Percentiles rank a stretch among this genome's conserved stretches.
These are phyloP conservation scores for Chlamydomonas schloesseri DNA, from an alignment of 139 green algal species.

Conservation along the genomic window DNA sequence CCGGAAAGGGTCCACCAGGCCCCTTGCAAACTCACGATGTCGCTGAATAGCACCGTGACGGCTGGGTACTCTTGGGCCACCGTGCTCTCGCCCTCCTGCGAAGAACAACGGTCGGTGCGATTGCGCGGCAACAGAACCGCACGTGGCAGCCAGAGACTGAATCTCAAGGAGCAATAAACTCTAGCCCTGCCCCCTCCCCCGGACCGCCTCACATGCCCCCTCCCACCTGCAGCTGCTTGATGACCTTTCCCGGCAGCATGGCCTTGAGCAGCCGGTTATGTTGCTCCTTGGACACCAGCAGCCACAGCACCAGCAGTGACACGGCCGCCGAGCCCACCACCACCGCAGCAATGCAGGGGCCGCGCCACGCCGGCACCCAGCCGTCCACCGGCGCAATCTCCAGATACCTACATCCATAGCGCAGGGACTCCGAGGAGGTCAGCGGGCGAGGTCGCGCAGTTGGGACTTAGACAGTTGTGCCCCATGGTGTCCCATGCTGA, in stretches of 20 bases:
- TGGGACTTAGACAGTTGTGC: background rate
- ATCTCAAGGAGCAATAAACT: too few relatives aligned
- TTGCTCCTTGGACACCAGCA: constrained; percentile 24
- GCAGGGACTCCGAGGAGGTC: too few relatives aligned
- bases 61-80: background rate
- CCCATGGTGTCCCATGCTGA: background rate
- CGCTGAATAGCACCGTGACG: background rate
- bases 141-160: too few relatives aligned
- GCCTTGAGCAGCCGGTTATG: constrained; percentile 27
- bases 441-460: background rate
- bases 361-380: constrained; percentile 24
- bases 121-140: too few relatives aligned
- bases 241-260: constrained; percentile 39
- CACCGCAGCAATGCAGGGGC: constrained; percentile 29
- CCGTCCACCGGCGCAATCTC: constrained; percentile 3
- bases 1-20: too few relatives aligned
- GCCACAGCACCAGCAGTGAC: constrained; percentile 36
- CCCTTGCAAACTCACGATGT: background rate
- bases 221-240: constrained; percentile 33
- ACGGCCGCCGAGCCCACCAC: constrained; percentile 2
- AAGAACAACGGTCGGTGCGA: too few relatives aligned
- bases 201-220: background rate
- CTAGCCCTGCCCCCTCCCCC: too few relatives aligned
- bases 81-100: background rate
- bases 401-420: background rate